Conservation (phyloP, 805 yeast species). For the Starmerella floris region DNA sequence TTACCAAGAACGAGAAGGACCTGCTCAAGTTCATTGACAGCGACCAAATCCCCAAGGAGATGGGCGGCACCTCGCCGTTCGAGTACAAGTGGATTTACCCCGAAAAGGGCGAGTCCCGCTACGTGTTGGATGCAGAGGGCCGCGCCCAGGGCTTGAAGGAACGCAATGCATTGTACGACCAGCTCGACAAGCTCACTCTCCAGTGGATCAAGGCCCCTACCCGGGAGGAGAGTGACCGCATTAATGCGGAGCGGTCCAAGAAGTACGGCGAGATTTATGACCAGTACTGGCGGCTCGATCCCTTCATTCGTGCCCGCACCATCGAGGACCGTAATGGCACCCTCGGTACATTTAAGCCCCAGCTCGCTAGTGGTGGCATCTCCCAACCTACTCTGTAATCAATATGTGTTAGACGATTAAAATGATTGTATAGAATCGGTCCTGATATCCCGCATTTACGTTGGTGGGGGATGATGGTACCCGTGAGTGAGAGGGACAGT, state of each 20-base stretch:
- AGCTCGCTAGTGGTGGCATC: conserved; percentile 18
- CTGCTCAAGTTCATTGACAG: conserved; percentile 47
- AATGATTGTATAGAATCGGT: no score
- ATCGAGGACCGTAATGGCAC: conserved; percentile 66
- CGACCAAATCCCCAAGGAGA: conserved; percentile 47
- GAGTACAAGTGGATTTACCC: conserved; percentile 54
- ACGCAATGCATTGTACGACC: conserved; percentile 41
- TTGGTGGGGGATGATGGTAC: no score
- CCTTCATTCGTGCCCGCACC: conserved; percentile 67
- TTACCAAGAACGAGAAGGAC: conserved; percentile 61
- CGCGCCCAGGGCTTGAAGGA: conserved; percentile 36
- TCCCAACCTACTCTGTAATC: conserved; percentile 16
- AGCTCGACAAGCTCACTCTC: conserved; percentile 51
- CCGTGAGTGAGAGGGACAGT: no score
- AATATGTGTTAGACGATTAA: no score
- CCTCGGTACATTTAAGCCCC: conserved; percentile 32
- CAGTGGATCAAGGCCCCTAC: conserved; percentile 52
- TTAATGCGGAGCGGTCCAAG: conserved; percentile 40
- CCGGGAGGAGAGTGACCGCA: conserved; percentile 31
- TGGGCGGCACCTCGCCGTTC: conserved; percentile 61
- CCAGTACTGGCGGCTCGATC: conserved; percentile 62
- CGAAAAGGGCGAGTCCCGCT: conserved; percentile 42
- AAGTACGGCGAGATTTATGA: conserved; percentile 41
- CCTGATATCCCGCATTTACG: no score
- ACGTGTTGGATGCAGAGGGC: conserved; percentile 33